Percentiles rank a stretch among this genome's conserved stretches.
Conservation (phyloP, 768 basidiomycete genomes). For the Collybia sordida region DNA sequence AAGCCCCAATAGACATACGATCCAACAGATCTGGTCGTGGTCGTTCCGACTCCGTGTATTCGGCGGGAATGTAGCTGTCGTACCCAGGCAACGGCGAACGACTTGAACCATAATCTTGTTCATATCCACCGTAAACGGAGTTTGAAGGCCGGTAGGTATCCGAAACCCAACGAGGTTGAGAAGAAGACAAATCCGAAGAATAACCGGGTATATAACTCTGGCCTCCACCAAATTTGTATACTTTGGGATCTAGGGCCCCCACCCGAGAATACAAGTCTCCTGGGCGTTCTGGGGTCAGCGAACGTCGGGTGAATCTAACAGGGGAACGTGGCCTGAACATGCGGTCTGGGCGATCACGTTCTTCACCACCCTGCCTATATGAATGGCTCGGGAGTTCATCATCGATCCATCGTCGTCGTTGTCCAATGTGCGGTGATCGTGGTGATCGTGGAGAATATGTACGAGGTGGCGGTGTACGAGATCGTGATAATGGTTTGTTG, state of each 20-base stretch:
- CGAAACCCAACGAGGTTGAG: slow-evolving; percentile 1
- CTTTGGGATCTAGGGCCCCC: slow-evolving; percentile 4
- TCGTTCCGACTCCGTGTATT: slow-evolving; percentile 4
- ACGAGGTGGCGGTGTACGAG: not conserved
- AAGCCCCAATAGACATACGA: slow-evolving; percentile 1
- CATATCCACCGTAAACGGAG: not conserved
- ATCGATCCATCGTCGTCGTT: slow-evolving; percentile 19
- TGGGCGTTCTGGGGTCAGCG: slow-evolving; percentile 19
- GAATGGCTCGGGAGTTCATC: slow-evolving; percentile 16
- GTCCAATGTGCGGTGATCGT: slow-evolving; percentile 11
- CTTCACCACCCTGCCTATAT: slow-evolving; percentile 11
- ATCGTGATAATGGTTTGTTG: not conserved
- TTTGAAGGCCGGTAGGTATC: not conserved
- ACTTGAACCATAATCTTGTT: not conserved
- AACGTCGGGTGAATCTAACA: slow-evolving; percentile 9
- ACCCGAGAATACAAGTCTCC: slow-evolving; percentile 14
- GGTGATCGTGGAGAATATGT: not conserved
- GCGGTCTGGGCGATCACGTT: slow-evolving; percentile 1
- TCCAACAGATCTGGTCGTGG: slow-evolving; percentile 1
- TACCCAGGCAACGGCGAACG: not conserved
- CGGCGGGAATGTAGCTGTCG: not conserved
- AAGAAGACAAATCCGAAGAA: slow-evolving; percentile 2
- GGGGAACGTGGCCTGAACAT: not conserved
- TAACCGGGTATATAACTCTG: slow-evolving; percentile 14
- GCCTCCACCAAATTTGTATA: slow-evolving; percentile 6